Conservation (phyloP, 2,329 filamentous ascomycete genomes). For the Stachybotrys echinatus region DNA sequence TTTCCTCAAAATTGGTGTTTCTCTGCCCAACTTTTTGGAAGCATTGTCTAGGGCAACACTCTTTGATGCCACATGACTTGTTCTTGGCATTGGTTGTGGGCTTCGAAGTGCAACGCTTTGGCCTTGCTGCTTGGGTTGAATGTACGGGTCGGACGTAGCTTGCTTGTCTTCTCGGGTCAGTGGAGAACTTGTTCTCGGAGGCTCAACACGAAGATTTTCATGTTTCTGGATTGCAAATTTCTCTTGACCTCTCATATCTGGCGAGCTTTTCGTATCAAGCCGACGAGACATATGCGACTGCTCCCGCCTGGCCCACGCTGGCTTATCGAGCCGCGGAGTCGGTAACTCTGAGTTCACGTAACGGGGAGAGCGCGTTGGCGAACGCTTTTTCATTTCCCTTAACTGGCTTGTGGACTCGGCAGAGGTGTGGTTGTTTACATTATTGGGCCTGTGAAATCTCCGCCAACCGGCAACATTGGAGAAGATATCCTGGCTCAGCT, state of each 20-base stretch:
- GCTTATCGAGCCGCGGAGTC: neutral
- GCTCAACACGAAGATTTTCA: too few relatives aligned
- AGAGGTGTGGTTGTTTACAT: neutral
- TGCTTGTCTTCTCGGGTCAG: too few relatives aligned
- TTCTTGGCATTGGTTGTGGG: too few relatives aligned
- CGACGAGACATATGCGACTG: neutral
- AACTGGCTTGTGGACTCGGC: neutral
- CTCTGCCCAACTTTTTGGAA: too few relatives aligned
- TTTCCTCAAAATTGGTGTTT: too few relatives aligned
- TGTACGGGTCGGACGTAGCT: too few relatives aligned
- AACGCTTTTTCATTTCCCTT: neutral
- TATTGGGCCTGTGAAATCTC: conserved; percentile 2
- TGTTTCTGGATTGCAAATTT: too few relatives aligned
- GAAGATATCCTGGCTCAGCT: conserved; percentile 10
- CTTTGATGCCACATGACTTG: too few relatives aligned
- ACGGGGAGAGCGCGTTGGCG: neutral
- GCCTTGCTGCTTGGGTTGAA: too few relatives aligned
- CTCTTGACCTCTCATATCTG: conserved; percentile 1
- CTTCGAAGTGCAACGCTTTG: too few relatives aligned
- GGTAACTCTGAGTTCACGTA: neutral
- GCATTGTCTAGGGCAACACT: too few relatives aligned
- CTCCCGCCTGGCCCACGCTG: neutral
- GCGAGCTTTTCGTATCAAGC: conserved; percentile 1
- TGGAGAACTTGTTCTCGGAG: too few relatives aligned
- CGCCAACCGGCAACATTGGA: conserved; percentile 9